phyloP scores from a whole-genome alignment of 2,329 filamentous ascomycete species.

The Hymenotorrendiella dingleyae region DNA sequence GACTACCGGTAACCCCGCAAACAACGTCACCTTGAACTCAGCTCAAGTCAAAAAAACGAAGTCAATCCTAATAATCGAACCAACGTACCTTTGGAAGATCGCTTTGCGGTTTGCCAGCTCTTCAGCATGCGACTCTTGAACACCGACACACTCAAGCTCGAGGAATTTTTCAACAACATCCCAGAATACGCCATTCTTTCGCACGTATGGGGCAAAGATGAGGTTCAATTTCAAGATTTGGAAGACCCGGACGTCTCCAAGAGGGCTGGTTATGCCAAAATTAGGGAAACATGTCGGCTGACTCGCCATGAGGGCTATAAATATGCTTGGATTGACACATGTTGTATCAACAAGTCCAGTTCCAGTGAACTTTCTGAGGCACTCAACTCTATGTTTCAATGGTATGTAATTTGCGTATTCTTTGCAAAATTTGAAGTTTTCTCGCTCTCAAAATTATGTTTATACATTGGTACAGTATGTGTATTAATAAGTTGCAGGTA shows the following conservation, averaged over 20 bases:
- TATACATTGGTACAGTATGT: too few relatives aligned
- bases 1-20: too few relatives aligned
- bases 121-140: conserved; percentile 10
- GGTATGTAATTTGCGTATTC: too few relatives aligned
- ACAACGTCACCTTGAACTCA: too few relatives aligned
- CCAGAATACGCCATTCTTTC: conserved; percentile 18
- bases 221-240: conserved; percentile 35
- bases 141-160: conserved; percentile 7
- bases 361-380: conserved; percentile 14
- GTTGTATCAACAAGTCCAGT: conserved; percentile 17
- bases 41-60: too few relatives aligned
- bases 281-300: conserved; percentile 2
- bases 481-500: too few relatives aligned
- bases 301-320: conserved; percentile 3
- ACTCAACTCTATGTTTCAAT: conserved; percentile 18
- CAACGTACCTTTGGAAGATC: too few relatives aligned
- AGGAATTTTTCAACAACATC: conserved; percentile 18
- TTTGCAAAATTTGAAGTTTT: too few relatives aligned
- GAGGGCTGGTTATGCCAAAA: conserved; percentile 7
- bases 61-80: too few relatives aligned
- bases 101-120: too few relatives aligned
- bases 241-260: neutral
- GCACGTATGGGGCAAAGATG: conserved; percentile 22
- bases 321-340: conserved; percentile 15
- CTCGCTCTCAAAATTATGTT: too few relatives aligned